Base-by-base conservation (phyloP, 129 eudicot genomes). In the Sambucus nigra region DNA sequence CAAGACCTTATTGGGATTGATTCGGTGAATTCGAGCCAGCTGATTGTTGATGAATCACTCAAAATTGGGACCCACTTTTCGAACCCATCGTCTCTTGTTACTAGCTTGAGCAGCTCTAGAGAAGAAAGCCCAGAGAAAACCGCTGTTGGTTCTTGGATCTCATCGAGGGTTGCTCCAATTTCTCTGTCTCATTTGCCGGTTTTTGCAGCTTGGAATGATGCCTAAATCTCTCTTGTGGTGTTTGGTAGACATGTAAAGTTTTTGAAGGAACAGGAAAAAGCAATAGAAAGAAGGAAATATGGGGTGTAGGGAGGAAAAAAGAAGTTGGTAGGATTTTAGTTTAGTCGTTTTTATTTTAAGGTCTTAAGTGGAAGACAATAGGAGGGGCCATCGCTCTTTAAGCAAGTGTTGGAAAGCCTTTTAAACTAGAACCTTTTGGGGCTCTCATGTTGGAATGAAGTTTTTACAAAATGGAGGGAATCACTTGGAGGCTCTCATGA, bases 81-180 rank as follows among this genome's bases (percentile, higher is more conserved):
- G 9, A 75, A 73, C 28, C 70, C 82, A 0, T 82, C 86, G 0
- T 87, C 96, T 3, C 25, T 77, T 63, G 75, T 74, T 7, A 76
- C 94, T 1, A 87, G 89, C 65, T 54, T 82, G 63, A 72, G 73
- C 53, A 76, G 81, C 73, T 76, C 94, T 0, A 76, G 94, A 56
- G 89, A 87, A 47, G 86, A 68, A 1, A 87, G 94, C 66, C 96
- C 89, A 0, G 86, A 82, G 12, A 69, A 65, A 11, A 0, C 48
- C 0, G 47, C 5, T 38, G 55, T 23, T 11, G 59, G 51, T 53
- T 63, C 72, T 42, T 78, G 87, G 77, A 75, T 68, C 26, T 12
- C 13, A 2, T 25, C 83, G n/a, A 57, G 75, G 22, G 81, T 68
- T 15, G 63, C 54, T 9, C 69, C 63, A 8, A 49, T 68, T 51